Base-by-base conservation (phyloP, 2,329 filamentous ascomycete genomes). In the Ascochyta koolunga region DNA sequence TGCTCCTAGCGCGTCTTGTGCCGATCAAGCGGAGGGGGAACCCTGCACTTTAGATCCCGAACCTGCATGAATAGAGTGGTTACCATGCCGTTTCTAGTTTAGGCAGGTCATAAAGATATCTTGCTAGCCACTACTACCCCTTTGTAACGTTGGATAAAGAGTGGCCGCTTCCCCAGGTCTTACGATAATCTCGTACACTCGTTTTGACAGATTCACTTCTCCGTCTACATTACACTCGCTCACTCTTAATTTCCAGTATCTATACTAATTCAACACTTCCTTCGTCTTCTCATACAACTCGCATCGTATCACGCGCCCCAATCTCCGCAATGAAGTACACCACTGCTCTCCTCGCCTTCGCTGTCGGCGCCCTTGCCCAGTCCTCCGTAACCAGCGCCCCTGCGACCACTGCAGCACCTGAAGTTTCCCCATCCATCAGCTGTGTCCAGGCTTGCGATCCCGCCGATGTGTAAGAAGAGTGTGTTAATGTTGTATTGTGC, bases 291-390 rank as follows among this genome's bases (percentile, higher is more conserved):
- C 35, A 15, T 27, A 15, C 37, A 16, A 37, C 18, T 43, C 15
- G 25, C 18, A 29, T 27, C 19, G 48, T 31, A 52, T 48, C 44
- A 56, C 54, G 54, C 48, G 31, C 49, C 49, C 29, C 27, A 37
- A 37, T 33, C 21, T 18, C n/a, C 69, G 76, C 56, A 50, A 77
- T 77, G 75, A 76, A 77, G 71, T 76, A 79, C 74, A 75, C 71
- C 55, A 54, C 77, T 55, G 58, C 79, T 60, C 70, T 79, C 61
- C 61, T 82, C 58, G 73, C 77, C 56, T 72, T 83, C 58, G 68
- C 77, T 61, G 76, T 74, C 61, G 67, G 79, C 61, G 78, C 70
- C 42, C 71, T 77, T 49, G 79, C 79, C 52, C 75, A 80, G 62
- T 67, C 74, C 10, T 63, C 72, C 31, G 57, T 76, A 33, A 65